phyloP scores from a whole-genome alignment of 352 stramenopile species.

The Nothophytophthora sp. region DNA sequence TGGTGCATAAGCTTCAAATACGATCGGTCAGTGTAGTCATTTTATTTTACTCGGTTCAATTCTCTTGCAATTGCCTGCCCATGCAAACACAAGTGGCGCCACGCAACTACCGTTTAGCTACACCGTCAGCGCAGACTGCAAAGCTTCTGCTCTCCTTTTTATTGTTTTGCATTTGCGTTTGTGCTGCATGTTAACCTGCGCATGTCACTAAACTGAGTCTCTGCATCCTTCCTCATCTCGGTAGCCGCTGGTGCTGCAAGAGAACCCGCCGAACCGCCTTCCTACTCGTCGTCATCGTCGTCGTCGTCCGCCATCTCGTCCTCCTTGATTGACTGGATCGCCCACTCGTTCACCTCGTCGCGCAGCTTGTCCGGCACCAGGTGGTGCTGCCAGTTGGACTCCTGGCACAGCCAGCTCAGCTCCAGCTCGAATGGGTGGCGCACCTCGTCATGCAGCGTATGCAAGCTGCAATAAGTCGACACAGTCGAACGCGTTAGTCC shows the following conservation, averaged over 20 bases:
- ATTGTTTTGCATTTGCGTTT: not conserved
- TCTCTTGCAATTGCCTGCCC: too few species aligned
- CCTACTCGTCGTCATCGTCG: slow-evolving; percentile 75
- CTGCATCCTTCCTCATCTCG: too few species aligned
- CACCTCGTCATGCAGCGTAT: slow-evolving; percentile 96
- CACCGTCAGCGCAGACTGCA: too few species aligned
- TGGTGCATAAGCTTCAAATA: slow-evolving; percentile 14
- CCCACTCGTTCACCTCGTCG: slow-evolving; percentile 85
- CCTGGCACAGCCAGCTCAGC: slow-evolving; percentile 97
- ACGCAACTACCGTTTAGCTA: too few species aligned
- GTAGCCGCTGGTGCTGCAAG: too few species aligned
- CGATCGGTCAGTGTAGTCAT: not conserved
- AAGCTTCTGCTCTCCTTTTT: not conserved
- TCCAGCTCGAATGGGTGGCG: slow-evolving; percentile 99
- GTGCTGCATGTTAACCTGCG: not conserved
- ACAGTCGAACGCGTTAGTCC: not conserved
- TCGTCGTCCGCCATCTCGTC: slow-evolving; percentile 90
- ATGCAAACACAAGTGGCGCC: too few species aligned
- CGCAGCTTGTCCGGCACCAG: slow-evolving; percentile 92
- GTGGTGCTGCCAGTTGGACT: slow-evolving; percentile 95
- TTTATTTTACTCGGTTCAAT: too few species aligned
- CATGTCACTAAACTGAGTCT: not conserved
- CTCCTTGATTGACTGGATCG: slow-evolving; percentile 84
- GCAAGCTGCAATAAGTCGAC: slow-evolving; percentile 63
- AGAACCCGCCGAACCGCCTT: not conserved